Base-by-base conservation (phyloP, 495 filamentous ascomycete genomes). In the Aspergillus cristatus region DNA sequence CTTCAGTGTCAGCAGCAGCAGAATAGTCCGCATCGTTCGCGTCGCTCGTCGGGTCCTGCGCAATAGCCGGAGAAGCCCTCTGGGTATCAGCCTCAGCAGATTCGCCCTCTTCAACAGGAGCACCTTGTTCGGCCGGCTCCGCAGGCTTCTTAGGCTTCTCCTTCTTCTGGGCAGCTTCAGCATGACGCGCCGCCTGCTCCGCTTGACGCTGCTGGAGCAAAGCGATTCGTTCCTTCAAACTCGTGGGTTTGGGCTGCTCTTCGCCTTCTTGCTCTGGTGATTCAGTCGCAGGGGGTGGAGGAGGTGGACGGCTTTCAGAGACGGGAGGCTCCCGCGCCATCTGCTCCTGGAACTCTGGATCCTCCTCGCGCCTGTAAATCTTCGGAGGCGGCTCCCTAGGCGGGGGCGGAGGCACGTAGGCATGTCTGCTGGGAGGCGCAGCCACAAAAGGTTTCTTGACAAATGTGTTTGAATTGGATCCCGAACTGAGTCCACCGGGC, bases 361-460 rank as follows among this genome's bases (percentile, higher is more conserved):
- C 86, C 47, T 96, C 91, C 32, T 96, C 91, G 28, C 94, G 71
- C 37, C 80, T 76, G 50, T 94, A 95, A 8, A 86, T 56, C 63
- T 81, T 91, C 18, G 79, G 74, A 13, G 78, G 76, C 17, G 76
- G 71, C 24, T 79, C 76, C 14, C 71, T 67, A 28, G 79, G 76
- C 4, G 80, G 78, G 25, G 91, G 82, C 5, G 80, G 78, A 26
- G 91, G 82, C 1, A 97, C 75, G 50, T 86, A 98, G 2, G 93
- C 81, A 70, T 96, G 81, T 45, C 88, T 84, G 58, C 86, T 94
- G 6, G 91, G 91, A 36, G 91, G 91, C 20, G 93, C 87, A 1
- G 91, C 82, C 41, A 98, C 91, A 50, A 96, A 98, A n/a, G 91
- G 87, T 60, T 97, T 97, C 70, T 93, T 96, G 57, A 97, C 78